Evolutionary conservation across 106 monocot species (phyloP).

Genomic region (Xerophyta viscosa): DNA sequence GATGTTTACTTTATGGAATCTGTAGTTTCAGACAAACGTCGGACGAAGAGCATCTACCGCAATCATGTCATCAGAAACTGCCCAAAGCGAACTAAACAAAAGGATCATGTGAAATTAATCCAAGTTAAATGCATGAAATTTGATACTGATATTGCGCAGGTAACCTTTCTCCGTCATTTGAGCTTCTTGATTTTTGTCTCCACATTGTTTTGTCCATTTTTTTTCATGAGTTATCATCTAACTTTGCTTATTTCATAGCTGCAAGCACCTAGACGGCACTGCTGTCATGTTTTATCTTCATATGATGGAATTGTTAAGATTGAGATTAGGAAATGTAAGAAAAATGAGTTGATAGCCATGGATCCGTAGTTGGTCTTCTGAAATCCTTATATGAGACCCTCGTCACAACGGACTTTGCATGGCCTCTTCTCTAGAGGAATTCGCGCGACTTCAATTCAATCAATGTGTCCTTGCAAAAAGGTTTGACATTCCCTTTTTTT

Average conservation of each 20-base stretch:
- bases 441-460: no score
- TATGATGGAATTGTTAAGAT: slow-evolving; percentile 38
- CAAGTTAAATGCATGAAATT: slow-evolving; percentile 40
- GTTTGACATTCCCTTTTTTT: no score
- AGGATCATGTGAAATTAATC: slow-evolving; percentile 27
- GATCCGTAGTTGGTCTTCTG: slow-evolving; percentile 11
- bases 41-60: slow-evolving; percentile 41
- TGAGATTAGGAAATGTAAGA: slow-evolving; percentile 60
- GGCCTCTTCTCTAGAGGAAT: no score
- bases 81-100: slow-evolving; percentile 7
- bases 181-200: not conserved
- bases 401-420: no score
- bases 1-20: slow-evolving; percentile 53
- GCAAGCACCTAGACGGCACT: slow-evolving; percentile 43
- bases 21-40: slow-evolving; percentile 9
- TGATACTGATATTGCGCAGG: slow-evolving; percentile 26
- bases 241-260: slow-evolving; percentile 11
- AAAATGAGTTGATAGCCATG: slow-evolving; percentile 74
- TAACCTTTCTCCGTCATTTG: slow-evolving; percentile 21
- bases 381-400: no score
- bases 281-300: slow-evolving; percentile 61
- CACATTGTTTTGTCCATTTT: not conserved
- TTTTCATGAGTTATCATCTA: slow-evolving; percentile 3
- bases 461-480: no score
- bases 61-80: slow-evolving; percentile 33